A percentile compares a stretch with the other conserved stretches of the same genome.
phyloP scores from a whole-genome alignment of 2,329 filamentous ascomycete species.

The Ophiocordyceps camponoti-saundersi region DNA sequence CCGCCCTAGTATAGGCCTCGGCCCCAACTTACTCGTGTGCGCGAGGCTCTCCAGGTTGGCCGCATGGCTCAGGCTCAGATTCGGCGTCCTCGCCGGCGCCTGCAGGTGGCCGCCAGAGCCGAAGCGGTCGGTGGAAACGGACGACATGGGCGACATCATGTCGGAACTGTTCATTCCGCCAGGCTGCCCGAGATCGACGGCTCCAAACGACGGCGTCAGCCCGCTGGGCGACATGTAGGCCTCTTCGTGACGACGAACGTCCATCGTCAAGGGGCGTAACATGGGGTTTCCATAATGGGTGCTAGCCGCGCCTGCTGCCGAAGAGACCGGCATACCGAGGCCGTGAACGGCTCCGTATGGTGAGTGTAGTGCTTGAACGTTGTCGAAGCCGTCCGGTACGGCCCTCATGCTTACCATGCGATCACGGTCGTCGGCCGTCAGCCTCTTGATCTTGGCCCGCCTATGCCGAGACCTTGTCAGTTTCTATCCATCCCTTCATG shows the following conservation, averaged over 20 bases:
- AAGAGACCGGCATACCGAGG: constrained; percentile 24
- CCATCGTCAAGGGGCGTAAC: constrained; percentile 51
- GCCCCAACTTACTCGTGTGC: constrained; percentile 22
- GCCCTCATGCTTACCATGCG: constrained; percentile 57
- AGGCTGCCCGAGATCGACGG: constrained; percentile 44
- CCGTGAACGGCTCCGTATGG: constrained; percentile 45
- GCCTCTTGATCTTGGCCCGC: constrained; percentile 54
- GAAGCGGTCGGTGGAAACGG: constrained; percentile 28
- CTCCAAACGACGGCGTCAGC: constrained; percentile 49
- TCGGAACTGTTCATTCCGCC: constrained; percentile 33
- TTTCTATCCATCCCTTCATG: neutral
- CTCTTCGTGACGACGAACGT: constrained; percentile 47
- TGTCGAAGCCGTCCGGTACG: constrained; percentile 55
- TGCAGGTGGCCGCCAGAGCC: constrained; percentile 16
- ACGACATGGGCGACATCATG: constrained; percentile 34
- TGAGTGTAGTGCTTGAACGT: constrained; percentile 50
- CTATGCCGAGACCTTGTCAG: constrained; percentile 16
- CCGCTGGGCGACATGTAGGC: constrained; percentile 50
- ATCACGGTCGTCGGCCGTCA: constrained; percentile 53
- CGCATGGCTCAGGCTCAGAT: constrained; percentile 17
- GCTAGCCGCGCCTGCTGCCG: constrained; percentile 32
- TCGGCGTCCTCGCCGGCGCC: constrained; percentile 17
- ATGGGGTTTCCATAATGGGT: constrained; percentile 41
- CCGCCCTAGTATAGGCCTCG: constrained; percentile 38
- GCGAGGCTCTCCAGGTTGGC: constrained; percentile 7